phyloP scores from a whole-genome alignment of 2,329 filamentous ascomycete genomes.

The Sporothrix brunneoviolacea region DNA sequence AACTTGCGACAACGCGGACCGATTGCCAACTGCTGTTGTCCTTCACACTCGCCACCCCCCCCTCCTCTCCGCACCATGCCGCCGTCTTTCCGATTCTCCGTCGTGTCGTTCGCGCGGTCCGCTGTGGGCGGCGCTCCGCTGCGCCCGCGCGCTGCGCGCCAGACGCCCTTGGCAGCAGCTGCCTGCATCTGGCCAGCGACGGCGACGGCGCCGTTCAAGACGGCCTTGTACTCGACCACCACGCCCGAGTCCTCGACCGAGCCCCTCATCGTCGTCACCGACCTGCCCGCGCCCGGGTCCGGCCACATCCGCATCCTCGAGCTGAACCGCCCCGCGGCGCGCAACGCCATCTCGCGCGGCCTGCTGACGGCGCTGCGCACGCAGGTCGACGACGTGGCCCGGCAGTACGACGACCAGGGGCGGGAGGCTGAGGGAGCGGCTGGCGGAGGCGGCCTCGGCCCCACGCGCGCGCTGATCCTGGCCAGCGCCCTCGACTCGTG shows the following conservation, averaged over 20 bases:
- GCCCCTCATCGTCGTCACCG: slow-evolving; percentile 61
- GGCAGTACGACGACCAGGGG: slow-evolving; percentile 50
- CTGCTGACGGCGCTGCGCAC: slow-evolving; percentile 65
- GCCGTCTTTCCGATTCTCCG: neutral
- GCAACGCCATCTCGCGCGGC: slow-evolving; percentile 82
- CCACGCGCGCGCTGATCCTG: slow-evolving; percentile 74
- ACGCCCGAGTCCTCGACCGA: slow-evolving; percentile 24
- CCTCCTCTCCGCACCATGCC: slow-evolving; percentile 1
- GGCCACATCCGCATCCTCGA: slow-evolving; percentile 85
- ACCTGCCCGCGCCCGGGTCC: slow-evolving; percentile 68
- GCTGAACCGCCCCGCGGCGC: slow-evolving; percentile 74
- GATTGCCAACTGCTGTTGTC: too few species aligned
- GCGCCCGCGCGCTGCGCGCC: slow-evolving; percentile 42
- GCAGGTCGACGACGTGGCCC: slow-evolving; percentile 66
- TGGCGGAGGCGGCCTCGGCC: slow-evolving; percentile 27
- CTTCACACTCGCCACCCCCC: neutral
- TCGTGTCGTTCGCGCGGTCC: slow-evolving; percentile 24
- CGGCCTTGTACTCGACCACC: slow-evolving; percentile 20
- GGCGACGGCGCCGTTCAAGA: slow-evolving; percentile 25
- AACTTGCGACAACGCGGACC: neutral
- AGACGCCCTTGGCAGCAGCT: neutral
- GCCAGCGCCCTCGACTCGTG: slow-evolving; percentile 77
- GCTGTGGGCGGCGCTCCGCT: slow-evolving; percentile 61
- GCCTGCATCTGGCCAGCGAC: slow-evolving; percentile 55
- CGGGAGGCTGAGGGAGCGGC: slow-evolving; percentile 43